Base-by-base conservation (phyloP, 306 rosid genomes). In the Aeschynomene evenia region DNA sequence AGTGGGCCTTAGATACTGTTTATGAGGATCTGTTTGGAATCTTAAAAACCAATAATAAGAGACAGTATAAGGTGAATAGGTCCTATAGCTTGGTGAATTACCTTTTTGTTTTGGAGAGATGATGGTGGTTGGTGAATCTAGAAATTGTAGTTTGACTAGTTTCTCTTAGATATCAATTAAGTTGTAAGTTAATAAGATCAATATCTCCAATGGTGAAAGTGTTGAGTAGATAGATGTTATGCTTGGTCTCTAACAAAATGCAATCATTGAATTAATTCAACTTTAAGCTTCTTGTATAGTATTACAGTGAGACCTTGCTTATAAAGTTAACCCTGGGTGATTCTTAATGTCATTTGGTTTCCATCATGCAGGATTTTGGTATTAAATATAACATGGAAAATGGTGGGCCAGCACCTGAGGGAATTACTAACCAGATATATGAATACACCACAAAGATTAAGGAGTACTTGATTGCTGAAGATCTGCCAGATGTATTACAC, bases 391-490 rank as follows among this genome's bases (percentile, higher is more conserved):
- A 95, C 82, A 95, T 95, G 99, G 99, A 83, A 82, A 95, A 95
- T 69, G 99, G 99, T 67, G 99, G 99, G 65, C 99, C 99, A 60
- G 96, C 99, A 72, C 99, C 97, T 0, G 99, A 95, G 85, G 88
- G 88, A n/a, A 80, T 91, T 71, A 95, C 99, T 49, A 61, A 95
- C 73, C 85, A 87, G 83, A 95, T 95, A 66, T 95, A 87, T 36
- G 92, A 91, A 77, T 72, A 81, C 83, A 95, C 99, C 5, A 89
- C 80, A 70, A 87, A 90, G 63, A 91, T 95, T 65, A 87, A 79
- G 81, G 99, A 95, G 77, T 91, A 89, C 82, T 77, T 95, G 9
- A 87, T 77, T 70, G 84, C 97, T 8, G 81, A 70, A 77, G 97
- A 95, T 67, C 87, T 95, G 22, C 97, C 97, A 57, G 85, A 91